A percentile compares a stretch with the other conserved stretches of the same genome.
These are phyloP conservation scores for Dictyostelium purpureum DNA, from an alignment of 78 protist genomes.

Conservation along the genomic window DNA sequence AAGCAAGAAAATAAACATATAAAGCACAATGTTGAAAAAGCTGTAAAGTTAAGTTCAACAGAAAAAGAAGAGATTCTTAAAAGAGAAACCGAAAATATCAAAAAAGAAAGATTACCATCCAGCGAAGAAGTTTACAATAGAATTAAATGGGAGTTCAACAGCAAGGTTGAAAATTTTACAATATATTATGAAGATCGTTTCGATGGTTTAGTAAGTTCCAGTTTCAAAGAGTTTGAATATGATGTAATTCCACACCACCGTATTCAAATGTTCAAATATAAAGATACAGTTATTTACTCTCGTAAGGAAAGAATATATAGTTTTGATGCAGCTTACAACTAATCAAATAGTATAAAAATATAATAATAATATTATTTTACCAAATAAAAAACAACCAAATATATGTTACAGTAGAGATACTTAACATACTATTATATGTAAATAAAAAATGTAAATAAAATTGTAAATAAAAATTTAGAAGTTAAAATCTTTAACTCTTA, in stretches of 20 bases:
- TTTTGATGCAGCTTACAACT: too few species aligned
- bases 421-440: too few species aligned
- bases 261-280: not conserved
- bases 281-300: conserved; percentile 26
- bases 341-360: too few species aligned
- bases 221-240: conserved; percentile 10
- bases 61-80: not conserved
- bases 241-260: conserved; percentile 48
- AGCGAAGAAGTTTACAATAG: conserved; percentile 58
- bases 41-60: not conserved
- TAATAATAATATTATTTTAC: too few species aligned
- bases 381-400: too few species aligned
- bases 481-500: too few species aligned
- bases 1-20: not conserved
- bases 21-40: too few species aligned
- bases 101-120: conserved; percentile 41
- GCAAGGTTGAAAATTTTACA: not conserved
- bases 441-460: too few species aligned
- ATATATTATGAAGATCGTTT: conserved; percentile 43
- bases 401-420: too few species aligned
- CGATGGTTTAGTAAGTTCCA: not conserved
- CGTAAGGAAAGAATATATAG: conserved; percentile 14
- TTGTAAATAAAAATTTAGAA: too few species aligned
- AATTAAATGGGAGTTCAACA: conserved; percentile 26
- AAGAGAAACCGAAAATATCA: not conserved